Percentiles rank a stretch among this genome's conserved stretches.
Conservation (phyloP, 331 rosid genomes). For the Dryas integrifolia region DNA sequence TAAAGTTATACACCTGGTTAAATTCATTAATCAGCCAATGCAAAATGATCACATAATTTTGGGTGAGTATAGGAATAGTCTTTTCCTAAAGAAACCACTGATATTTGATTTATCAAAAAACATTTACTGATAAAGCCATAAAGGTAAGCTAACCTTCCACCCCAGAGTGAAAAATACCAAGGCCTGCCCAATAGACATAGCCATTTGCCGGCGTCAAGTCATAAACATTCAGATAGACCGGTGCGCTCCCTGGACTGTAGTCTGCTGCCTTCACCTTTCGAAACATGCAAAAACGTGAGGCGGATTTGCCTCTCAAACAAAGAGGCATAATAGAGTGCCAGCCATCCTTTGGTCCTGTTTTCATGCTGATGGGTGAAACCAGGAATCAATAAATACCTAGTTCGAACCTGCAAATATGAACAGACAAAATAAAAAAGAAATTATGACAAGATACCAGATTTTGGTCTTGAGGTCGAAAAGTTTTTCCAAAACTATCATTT, state of each 20-base stretch:
- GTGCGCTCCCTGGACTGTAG: constrained; percentile 54
- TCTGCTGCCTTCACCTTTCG: constrained; percentile 61
- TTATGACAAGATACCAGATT: constrained; percentile 8
- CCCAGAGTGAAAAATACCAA: constrained; percentile 91
- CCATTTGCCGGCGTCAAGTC: constrained; percentile 89
- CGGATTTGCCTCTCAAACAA: constrained; percentile 64
- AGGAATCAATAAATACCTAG: constrained; percentile 38
- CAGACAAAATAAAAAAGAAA: not conserved
- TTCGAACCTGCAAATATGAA: constrained; percentile 44
- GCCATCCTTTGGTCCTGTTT: constrained; percentile 59
- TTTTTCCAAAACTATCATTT: not conserved
- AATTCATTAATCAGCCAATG: not conserved
- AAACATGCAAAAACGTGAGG: constrained; percentile 69
- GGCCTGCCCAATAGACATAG: constrained; percentile 91
- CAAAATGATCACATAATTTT: not conserved
- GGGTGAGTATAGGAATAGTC: not conserved
- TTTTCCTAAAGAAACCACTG: not conserved
- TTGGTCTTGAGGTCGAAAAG: not conserved
- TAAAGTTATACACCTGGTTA: not conserved
- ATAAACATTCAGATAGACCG: constrained; percentile 90
- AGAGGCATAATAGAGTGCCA: constrained; percentile 75
- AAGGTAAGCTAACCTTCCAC: constrained; percentile 65
- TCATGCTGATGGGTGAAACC: constrained; percentile 59
- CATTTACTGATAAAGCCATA: not conserved
- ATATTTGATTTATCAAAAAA: constrained; percentile 2